A percentile compares a stretch with the other conserved stretches of the same genome.
Evolutionary conservation across 2,329 filamentous ascomycete species (phyloP).

Genomic region (Diaporthe amygdali): DNA sequence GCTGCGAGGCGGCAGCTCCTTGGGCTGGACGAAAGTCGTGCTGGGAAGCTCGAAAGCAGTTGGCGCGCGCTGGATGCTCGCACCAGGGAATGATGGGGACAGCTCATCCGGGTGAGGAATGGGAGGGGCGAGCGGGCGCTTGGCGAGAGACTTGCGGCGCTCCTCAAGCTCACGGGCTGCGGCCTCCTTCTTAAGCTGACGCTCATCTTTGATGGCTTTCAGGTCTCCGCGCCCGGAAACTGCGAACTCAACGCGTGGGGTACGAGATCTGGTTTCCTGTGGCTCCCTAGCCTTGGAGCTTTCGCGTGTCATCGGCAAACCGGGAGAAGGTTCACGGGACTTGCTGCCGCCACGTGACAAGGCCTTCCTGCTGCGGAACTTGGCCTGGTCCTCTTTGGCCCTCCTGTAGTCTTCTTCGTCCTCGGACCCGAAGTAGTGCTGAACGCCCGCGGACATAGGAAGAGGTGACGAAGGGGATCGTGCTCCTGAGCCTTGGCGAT

Average conservation of each 20-base stretch:
- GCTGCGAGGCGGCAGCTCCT: constrained; percentile 60
- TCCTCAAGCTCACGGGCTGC: constrained; percentile 89
- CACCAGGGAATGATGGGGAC: constrained; percentile 37
- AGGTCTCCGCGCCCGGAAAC: constrained; percentile 60
- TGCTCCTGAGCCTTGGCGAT: constrained; percentile 60
- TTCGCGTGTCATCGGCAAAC: constrained; percentile 31
- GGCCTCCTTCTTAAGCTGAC: constrained; percentile 71
- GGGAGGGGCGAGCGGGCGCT: constrained; percentile 77
- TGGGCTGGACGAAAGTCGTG: constrained; percentile 44
- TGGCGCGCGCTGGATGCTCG: constrained; percentile 32
- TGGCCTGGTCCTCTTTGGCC: constrained; percentile 59
- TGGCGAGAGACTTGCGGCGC: constrained; percentile 80
- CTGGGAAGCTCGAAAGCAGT: constrained; percentile 48
- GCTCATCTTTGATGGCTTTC: constrained; percentile 62
- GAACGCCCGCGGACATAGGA: constrained; percentile 67
- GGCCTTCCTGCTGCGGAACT: constrained; percentile 61
- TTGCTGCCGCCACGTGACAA: constrained; percentile 22
- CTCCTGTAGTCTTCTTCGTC: constrained; percentile 67
- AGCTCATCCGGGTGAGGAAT: constrained; percentile 77
- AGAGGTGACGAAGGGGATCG: constrained; percentile 83
- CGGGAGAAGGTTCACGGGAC: constrained; percentile 31
- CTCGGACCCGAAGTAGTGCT: constrained; percentile 62
- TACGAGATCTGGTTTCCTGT: constrained; percentile 34
- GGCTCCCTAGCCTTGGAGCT: constrained; percentile 33
- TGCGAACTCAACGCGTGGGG: constrained; percentile 42